A percentile compares a stretch with the other conserved stretches of the same genome.
Conservation (phyloP, 495 filamentous ascomycete species). For the Tuber magnatum region DNA sequence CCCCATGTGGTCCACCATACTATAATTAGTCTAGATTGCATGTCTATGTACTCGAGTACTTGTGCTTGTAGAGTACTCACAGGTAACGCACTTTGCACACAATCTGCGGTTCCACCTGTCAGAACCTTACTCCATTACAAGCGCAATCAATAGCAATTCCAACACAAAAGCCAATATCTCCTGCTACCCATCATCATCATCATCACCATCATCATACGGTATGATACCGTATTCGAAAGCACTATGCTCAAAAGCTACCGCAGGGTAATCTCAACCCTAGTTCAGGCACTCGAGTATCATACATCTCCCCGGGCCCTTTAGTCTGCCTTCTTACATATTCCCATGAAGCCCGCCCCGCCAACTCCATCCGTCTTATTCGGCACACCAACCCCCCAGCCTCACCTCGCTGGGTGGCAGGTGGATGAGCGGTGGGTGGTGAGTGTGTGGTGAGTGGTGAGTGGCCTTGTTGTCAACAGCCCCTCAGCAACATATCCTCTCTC, state of each 20-base stretch:
- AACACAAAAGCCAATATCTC: too few relatives aligned
- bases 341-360: conserved; percentile 6
- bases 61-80: too few relatives aligned
- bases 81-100: too few relatives aligned
- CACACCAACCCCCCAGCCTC: conserved; percentile 11
- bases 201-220: too few relatives aligned
- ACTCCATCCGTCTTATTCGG: not conserved
- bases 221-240: too few relatives aligned
- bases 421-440: not conserved
- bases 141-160: too few relatives aligned
- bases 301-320: not conserved
- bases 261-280: not conserved
- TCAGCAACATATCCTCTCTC: conserved; percentile 14
- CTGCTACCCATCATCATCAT: too few relatives aligned
- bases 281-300: not conserved
- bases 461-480: conserved; percentile 11
- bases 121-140: too few relatives aligned
- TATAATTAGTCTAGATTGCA: too few relatives aligned
- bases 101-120: too few relatives aligned
- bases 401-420: not conserved
- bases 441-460: not conserved
- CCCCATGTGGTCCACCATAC: too few relatives aligned
- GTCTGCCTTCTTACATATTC: not conserved
- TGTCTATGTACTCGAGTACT: too few relatives aligned
- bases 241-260: not conserved